Conservation (phyloP, 257 asterid genomes). For the Solanum tarapatanum region DNA sequence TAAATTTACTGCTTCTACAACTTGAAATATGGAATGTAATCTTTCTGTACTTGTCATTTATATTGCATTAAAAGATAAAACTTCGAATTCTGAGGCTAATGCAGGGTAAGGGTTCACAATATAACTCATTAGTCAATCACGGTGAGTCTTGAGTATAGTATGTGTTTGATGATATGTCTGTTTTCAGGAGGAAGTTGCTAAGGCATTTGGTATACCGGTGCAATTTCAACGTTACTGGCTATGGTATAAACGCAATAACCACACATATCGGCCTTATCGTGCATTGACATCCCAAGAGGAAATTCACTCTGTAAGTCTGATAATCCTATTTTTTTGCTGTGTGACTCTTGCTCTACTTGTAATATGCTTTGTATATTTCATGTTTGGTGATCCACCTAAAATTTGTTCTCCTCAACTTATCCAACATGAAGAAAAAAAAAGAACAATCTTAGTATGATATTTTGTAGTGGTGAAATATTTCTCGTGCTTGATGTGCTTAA, state of each 20-base stretch:
- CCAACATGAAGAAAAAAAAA: not conserved
- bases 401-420: not conserved
- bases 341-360: not conserved
- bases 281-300: constrained; percentile 60
- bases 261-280: constrained; percentile 72
- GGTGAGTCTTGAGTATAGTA: not conserved
- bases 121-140: not conserved
- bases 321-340: not conserved
- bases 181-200: constrained; percentile 73
- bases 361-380: not conserved
- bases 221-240: constrained; percentile 76
- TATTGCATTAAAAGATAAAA: not conserved
- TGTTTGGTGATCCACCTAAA: not conserved
- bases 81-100: not conserved
- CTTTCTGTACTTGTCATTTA: not conserved
- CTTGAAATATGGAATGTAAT: not conserved
- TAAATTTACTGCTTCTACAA: not conserved
- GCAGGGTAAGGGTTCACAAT: not conserved
- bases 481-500: not conserved
- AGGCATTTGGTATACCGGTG: constrained; percentile 60
- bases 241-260: constrained; percentile 82
- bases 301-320: constrained; percentile 48
- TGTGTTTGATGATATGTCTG: not conserved
- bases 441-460: not conserved
- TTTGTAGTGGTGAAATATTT: not conserved